Base-by-base conservation (phyloP, 2,329 filamentous ascomycete species). In the Botrytis byssoidea region DNA sequence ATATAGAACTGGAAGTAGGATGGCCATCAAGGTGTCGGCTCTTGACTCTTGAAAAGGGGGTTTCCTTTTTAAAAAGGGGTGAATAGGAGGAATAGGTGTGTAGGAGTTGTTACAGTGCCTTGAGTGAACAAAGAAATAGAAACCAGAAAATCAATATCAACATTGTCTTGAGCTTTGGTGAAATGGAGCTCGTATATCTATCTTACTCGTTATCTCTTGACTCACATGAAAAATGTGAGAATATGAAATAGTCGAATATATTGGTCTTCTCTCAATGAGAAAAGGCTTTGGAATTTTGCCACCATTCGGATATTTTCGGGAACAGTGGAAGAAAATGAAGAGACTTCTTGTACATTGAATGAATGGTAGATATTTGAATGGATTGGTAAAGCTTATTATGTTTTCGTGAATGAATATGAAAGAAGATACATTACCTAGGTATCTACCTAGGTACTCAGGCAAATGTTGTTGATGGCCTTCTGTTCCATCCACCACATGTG, bases 241-340 rank as follows among this genome's bases (percentile, higher is more conserved):
- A 61, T 20, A n/a, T 40, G n/a, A 40, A 67, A 40, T 55, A 6
- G 4, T 55, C 35, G 22, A 40, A 67, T 37, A 37, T 29, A 55
- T 29, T 2, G 7, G 32, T 20, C 14, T 37, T n/a, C 9, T 35
- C n/a, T 9, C 60, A 18, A 42, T n/a, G 18, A 48, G 63, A 46
- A 29, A 35, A 65, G 20, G 6, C 20, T 25, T 63, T 65, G 63
- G 35, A 48, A 48, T 20, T 48, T 66, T 66, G 42, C 63, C 63
- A 66, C 63, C 42, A 66, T 25, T 66, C 42, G 63, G 63, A 66
- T 44, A 42, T 48, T 44, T 66, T 66, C 42, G 42, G 63, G 42
- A 3, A 57, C 46, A 8, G 63, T 48, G 63, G 14, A 48, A 66
- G 63, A 18, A 18, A 16, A 22, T 35, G 29, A 14, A 25, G 10